Base-by-base conservation (phyloP, 768 basidiomycete genomes). In the Ephemerocybe angulata region DNA sequence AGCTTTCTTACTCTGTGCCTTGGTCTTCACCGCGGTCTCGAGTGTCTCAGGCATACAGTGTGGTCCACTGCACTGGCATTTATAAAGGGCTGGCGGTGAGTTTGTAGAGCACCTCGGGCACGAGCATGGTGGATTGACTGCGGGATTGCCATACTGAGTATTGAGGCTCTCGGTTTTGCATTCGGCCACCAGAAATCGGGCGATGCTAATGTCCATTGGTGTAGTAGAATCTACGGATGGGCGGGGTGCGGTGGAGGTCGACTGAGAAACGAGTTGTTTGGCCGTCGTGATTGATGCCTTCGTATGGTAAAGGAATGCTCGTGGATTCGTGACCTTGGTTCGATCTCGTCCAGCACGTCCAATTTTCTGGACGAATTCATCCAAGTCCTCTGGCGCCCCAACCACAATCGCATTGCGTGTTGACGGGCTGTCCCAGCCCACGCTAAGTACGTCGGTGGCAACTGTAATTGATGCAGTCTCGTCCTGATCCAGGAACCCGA, bases 281-380 rank as follows among this genome's bases (percentile, higher is more conserved):
- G 53, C 42, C 22, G 43, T 17, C 8, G 35, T 28, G 15, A 10
- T 21, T 19, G 52, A 38, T 10, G 11, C 17, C 28, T 53, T 53
- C 12, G 52, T 24, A 17, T 24, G 15, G 40, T 53, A 53, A 3
- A 53, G 52, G 30, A 41, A 24, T 3, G 27, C 28, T 3, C 52
- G 41, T 10, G 52, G 52, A 13, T 24, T 6, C 7, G 10, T 43
- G 27, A 53, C 52, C 21, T 22, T 7, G 5, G 24, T 25, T 6
- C 52, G 10, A 21, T 53, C 35, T 8, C 52, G 27, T 28, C 52
- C 51, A 4, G 57, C 44, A 13, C 56, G 50, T 15, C 59, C 59
- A 22, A 57, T 58, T 29, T 60, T 60, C 35, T 58, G 59, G n/a
- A 60, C 53, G 44, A 60, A 60, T 31, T 60, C 48, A 35, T 60